Evolutionary conservation across 2,329 filamentous ascomycete species (phyloP).

Genomic region (Hypoxylon sp.): DNA sequence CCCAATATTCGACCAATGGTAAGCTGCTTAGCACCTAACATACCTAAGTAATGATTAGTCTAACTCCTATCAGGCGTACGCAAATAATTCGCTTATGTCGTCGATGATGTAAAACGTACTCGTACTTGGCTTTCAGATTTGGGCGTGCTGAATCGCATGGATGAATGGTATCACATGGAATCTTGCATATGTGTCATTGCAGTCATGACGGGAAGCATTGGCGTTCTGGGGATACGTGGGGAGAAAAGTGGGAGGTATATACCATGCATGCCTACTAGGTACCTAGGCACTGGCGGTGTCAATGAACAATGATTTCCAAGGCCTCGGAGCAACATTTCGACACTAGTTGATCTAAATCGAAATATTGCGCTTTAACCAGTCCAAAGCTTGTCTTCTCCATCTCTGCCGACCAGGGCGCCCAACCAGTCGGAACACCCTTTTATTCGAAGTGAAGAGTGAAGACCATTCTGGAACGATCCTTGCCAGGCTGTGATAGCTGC

Average conservation of each 20-base stretch:
- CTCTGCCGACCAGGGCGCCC: conserved; percentile 66
- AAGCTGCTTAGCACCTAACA: conserved; percentile 44
- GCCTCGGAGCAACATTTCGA: neutral
- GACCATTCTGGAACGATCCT: conserved; percentile 57
- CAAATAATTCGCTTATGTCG: conserved; percentile 84
- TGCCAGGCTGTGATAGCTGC: conserved; percentile 75
- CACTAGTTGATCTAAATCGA: neutral
- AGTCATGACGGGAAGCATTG: conserved; percentile 48
- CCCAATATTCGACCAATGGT: conserved; percentile 95
- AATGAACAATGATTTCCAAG: conserved; percentile 26
- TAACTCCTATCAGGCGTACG: conserved; percentile 73
- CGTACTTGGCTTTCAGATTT: conserved; percentile 35
- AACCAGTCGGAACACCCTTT: conserved; percentile 73
- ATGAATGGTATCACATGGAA: conserved; percentile 44
- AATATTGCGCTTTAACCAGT: conserved; percentile 50
- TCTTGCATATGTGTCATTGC: conserved; percentile 50
- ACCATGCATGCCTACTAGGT: conserved; percentile 42
- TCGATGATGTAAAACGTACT: conserved; percentile 72
- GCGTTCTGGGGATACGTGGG: conserved; percentile 48
- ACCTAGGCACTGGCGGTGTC: conserved; percentile 21
- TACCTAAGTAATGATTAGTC: conserved; percentile 39
- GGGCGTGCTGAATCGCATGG: conserved; percentile 39
- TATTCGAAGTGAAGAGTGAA: conserved; percentile 65
- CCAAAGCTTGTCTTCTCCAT: conserved; percentile 63
- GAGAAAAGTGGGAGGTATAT: conserved; percentile 41